Evolutionary conservation across 768 basidiomycete genomes (phyloP), one percentile per base, ranked within the genome.

Genomic region (Lactifluus subvellereus): DNA sequence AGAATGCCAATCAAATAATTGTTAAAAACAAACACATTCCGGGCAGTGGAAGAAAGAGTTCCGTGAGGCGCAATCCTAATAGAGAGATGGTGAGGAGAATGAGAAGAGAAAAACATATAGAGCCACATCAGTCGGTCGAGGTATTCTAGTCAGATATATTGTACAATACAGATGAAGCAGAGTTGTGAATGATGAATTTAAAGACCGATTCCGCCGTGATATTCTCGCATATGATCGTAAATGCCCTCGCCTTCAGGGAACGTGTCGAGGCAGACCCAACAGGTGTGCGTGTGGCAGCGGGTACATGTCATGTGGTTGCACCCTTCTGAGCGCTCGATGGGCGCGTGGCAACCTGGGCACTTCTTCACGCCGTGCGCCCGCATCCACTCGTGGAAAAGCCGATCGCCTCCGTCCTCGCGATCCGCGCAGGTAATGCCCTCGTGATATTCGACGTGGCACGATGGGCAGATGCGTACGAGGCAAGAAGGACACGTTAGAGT

Each of bases 221-320:
- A 74, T 6, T 66, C 60, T 7, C 83, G 80, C 90, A 92, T 92
- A 70, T 92, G 90, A 0, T 79, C 80, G 67, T 92, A 92, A n/a
- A 91, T 87, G 10, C 84, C 86, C 14, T 84, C 75, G 2, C 87
- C 85, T 40, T 77, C 76, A 0, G 82, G 80, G 73, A 91, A 92
- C 47, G 86, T 89, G 72, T 79, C 73, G 71, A 88, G 68, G 71
- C 90, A 93, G 27, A 83, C 83, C 91, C 90, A 92, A 62, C 90
- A 93, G 1, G 85, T 86, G 70, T 93, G 90, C 0, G 87, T 84
- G 67, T 82, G 80, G 71, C 90, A 93, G 37, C 80, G 79, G 0
- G 77, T 78, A 72, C 90, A 93, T n/a, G 82, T 85, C 79, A 93
- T 84, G 71, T 93, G 90, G 74, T 93, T 88, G 73, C 90, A 93